Conservation (phyloP, 345 rosid genomes). For the Erysimum cheiranthoides region DNA sequence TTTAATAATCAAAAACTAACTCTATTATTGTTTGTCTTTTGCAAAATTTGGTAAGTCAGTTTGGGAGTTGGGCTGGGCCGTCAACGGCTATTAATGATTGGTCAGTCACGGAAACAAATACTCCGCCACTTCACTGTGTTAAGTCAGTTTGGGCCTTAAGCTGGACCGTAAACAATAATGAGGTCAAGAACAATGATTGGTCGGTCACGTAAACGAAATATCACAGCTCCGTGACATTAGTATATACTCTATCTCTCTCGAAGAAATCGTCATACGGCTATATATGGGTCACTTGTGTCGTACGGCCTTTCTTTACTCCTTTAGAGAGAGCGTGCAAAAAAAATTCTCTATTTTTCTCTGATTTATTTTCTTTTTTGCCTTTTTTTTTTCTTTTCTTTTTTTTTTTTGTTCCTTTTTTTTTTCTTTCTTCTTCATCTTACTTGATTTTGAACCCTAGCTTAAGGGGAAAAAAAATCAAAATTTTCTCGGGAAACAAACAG, state of each 20-base stretch:
- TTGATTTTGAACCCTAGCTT: conserved; percentile 44
- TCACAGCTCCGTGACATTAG: conserved; percentile 16
- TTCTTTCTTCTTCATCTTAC: not conserved
- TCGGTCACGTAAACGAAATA: not conserved
- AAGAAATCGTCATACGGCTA: conserved; percentile 36
- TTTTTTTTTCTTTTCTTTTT: not conserved
- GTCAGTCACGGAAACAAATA: not conserved
- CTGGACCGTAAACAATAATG: not conserved
- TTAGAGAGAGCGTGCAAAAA: conserved; percentile 17
- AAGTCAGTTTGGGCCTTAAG: not conserved
- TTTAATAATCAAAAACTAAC: no score
- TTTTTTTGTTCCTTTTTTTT: not conserved
- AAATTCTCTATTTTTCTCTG: no score
- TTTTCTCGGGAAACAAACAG: conserved; percentile 42
- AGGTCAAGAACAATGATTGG: not conserved
- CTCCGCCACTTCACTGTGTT: not conserved
- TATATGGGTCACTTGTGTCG: conserved; percentile 27
- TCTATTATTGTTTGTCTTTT: no score
- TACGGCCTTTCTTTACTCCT: conserved; percentile 33
- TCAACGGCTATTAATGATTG: not conserved
- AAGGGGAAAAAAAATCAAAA: not conserved
- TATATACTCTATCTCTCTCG: not conserved
- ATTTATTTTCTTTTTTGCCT: not conserved
- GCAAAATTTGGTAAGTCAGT: not conserved
- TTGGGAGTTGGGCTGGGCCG: conserved; percentile 6